Evolutionary conservation across 2,329 filamentous ascomycete species (phyloP).

Genomic region (Sarocladiaceae sp.): DNA sequence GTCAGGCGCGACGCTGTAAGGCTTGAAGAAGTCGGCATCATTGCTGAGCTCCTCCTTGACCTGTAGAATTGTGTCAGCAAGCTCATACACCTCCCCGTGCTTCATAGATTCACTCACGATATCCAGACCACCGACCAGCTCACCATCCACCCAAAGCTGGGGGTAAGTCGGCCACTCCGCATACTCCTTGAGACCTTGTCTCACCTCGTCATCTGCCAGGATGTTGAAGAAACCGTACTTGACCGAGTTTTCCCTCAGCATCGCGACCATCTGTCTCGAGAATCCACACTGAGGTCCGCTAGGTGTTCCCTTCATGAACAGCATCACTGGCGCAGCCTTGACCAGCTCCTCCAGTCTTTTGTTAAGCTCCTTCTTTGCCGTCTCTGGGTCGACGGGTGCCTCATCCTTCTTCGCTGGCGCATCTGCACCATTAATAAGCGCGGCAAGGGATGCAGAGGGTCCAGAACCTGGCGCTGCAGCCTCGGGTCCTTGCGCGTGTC

Average conservation of each 20-base stretch:
- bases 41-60: conserved; percentile 89
- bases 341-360: conserved; percentile 77
- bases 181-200: conserved; percentile 92
- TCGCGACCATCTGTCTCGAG: conserved; percentile 78
- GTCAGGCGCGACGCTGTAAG: conserved; percentile 53
- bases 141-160: conserved; percentile 85
- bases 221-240: conserved; percentile 99
- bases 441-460: conserved; percentile 5
- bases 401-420: conserved; percentile 25
- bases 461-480: conserved; percentile 20
- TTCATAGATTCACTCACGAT: conserved; percentile 60
- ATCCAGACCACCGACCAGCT: conserved; percentile 87
- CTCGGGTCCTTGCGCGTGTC: conserved; percentile 53
- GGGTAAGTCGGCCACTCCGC: conserved; percentile 99
- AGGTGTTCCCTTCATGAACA: conserved; percentile 98
- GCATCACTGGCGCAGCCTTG: conserved; percentile 93
- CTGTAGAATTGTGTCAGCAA: conserved; percentile 39
- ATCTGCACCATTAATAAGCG: conserved; percentile 16
- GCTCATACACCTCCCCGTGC: neutral
- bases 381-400: conserved; percentile 41
- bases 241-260: conserved; percentile 82
- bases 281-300: conserved; percentile 87
- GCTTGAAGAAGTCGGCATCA: conserved; percentile 73
- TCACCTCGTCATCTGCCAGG: conserved; percentile 90
- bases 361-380: conserved; percentile 77